These are phyloP conservation scores for Hypomyces rosellus DNA, from an alignment of 2,329 filamentous ascomycete species.

Conservation along the genomic window DNA sequence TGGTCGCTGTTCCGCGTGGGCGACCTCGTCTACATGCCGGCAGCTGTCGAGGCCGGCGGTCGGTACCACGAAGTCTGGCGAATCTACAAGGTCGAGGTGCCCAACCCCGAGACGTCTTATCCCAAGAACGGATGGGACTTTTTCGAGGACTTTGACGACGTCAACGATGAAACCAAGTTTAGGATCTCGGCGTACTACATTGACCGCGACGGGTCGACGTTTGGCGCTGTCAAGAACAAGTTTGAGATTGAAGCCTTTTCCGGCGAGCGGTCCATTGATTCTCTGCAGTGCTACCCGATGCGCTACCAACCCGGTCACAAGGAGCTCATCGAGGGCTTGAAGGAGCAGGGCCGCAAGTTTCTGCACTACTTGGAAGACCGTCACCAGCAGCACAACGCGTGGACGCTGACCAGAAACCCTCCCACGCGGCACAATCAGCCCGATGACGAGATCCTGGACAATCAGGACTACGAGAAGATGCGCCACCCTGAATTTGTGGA, in stretches of 20 bases:
- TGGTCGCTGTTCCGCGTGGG: slow-evolving; percentile 36
- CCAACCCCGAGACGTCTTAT: slow-evolving; percentile 25
- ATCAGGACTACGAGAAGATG: slow-evolving; percentile 26
- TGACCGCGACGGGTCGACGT: slow-evolving; percentile 34
- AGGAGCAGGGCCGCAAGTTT: slow-evolving; percentile 28
- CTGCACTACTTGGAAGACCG: slow-evolving; percentile 27
- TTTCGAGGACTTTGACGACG: slow-evolving; percentile 27
- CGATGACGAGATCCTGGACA: slow-evolving; percentile 27
- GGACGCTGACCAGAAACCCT: slow-evolving; percentile 35
- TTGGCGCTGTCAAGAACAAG: slow-evolving; percentile 31
- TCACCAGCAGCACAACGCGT: slow-evolving; percentile 35
- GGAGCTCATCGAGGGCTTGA: slow-evolving; percentile 27
- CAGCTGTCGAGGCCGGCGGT: slow-evolving; percentile 26
- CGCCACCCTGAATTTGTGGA: slow-evolving; percentile 35
- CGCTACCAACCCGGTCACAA: slow-evolving; percentile 31
- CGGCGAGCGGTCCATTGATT: slow-evolving; percentile 32
- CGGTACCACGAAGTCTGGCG: slow-evolving; percentile 35
- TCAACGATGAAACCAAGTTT: slow-evolving; percentile 25
- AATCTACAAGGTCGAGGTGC: slow-evolving; percentile 27
- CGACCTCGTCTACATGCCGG: slow-evolving; percentile 35
- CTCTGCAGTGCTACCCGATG: slow-evolving; percentile 32
- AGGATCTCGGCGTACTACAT: slow-evolving; percentile 35
- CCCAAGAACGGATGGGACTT: slow-evolving; percentile 29
- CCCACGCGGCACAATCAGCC: slow-evolving; percentile 20
- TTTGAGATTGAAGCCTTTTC: slow-evolving; percentile 32